Conservation (phyloP, 768 basidiomycete species). For the Termitomyces sp. region DNA sequence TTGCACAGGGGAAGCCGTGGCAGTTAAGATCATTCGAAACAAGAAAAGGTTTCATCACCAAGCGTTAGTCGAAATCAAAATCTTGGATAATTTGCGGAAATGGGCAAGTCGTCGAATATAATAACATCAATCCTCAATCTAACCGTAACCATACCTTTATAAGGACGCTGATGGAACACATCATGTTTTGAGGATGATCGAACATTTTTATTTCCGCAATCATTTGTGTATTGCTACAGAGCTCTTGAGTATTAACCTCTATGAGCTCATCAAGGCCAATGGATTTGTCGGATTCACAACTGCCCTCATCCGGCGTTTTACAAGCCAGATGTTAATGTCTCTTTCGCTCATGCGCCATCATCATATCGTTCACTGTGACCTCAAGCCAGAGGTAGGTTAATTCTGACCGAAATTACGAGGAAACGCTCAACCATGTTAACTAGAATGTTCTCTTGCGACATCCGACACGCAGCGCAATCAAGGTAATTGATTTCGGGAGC, state of each 20-base stretch:
- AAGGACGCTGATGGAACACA: conserved; percentile 97
- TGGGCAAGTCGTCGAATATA: conserved; percentile 61
- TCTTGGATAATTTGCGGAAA: conserved; percentile 92
- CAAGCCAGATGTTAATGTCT: conserved; percentile 90
- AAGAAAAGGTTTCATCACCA: conserved; percentile 99
- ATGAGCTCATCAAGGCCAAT: conserved; percentile 98
- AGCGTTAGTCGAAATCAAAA: conserved; percentile 98
- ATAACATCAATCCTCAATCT: background rate
- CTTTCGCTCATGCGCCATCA: conserved; percentile 93
- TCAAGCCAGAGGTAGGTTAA: conserved; percentile 90
- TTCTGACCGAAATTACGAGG: background rate
- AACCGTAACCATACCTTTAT: conserved; percentile 2
- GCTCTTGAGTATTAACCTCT: conserved; percentile 94
- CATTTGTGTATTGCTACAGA: conserved; percentile 99
- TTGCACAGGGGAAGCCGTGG: conserved; percentile 91
- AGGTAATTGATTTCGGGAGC: conserved; percentile 98
- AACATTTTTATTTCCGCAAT: conserved; percentile 96
- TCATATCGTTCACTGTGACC: conserved; percentile 96
- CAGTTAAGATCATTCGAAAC: conserved; percentile 98
- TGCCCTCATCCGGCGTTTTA: conserved; percentile 89
- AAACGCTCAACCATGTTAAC: background rate
- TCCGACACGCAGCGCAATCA: conserved; percentile 93
- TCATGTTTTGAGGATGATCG: conserved; percentile 96
- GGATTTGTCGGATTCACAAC: conserved; percentile 99
- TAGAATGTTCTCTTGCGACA: conserved; percentile 94